phyloP scores from a whole-genome alignment of 345 rosid species.

The Abelmoschus esculentus region DNA sequence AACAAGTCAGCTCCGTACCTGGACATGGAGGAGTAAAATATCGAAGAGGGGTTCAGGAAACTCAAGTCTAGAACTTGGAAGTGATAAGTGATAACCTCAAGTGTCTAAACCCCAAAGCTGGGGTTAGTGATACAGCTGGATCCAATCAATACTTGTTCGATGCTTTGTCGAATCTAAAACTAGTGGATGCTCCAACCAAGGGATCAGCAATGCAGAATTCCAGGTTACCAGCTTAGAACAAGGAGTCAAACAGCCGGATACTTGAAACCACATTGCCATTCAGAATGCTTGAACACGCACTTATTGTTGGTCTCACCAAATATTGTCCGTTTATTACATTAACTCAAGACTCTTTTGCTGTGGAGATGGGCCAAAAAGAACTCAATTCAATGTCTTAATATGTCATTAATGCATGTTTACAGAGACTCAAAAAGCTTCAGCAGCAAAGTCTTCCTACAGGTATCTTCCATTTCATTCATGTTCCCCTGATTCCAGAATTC shows the following conservation, averaged over 20 bases:
- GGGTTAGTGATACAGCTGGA: slow-evolving; percentile 2
- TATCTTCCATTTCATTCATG: not conserved
- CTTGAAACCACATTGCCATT: slow-evolving; percentile 36
- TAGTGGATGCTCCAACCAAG: slow-evolving; percentile 24
- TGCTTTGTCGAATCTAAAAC: slow-evolving; percentile 51
- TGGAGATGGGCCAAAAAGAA: too few species aligned
- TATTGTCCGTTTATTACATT: not conserved
- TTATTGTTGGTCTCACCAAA: not conserved
- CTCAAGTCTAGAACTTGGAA: slow-evolving; percentile 55
- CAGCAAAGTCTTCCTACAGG: not conserved
- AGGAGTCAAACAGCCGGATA: slow-evolving; percentile 22
- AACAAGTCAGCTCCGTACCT: slow-evolving; percentile 44
- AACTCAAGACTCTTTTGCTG: too few species aligned
- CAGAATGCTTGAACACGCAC: not conserved
- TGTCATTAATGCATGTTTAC: not conserved
- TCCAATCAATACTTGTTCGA: slow-evolving; percentile 33
- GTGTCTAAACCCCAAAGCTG: too few species aligned
- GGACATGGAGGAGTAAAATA: slow-evolving; percentile 57
- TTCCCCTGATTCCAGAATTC: not conserved
- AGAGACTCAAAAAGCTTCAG: not conserved
- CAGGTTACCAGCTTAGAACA: slow-evolving; percentile 17
- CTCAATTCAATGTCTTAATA: not conserved
- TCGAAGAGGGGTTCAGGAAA: slow-evolving; percentile 65
- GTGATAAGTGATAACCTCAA: slow-evolving; percentile 11
- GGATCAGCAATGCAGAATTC: slow-evolving; percentile 19